Evolutionary conservation across 257 asterid species (phyloP).

Genomic region (Pogostemon cablin): DNA sequence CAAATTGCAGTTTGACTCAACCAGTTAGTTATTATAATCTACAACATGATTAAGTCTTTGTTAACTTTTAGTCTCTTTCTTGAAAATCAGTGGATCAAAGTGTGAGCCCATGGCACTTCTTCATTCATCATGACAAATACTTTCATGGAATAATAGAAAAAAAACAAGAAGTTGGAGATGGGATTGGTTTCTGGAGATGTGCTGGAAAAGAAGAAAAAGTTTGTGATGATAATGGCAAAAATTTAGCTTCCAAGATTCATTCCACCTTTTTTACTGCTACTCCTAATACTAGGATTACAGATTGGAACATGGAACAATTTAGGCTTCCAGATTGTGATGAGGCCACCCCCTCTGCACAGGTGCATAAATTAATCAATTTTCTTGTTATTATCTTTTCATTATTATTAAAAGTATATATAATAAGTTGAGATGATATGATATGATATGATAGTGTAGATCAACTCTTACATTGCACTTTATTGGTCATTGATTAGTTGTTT

Average conservation of each 20-base stretch:
- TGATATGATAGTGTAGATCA: too few species aligned
- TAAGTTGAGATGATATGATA: too few species aligned
- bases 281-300: neutral
- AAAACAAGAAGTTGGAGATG: neutral
- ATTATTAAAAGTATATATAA: too few species aligned
- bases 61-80: neutral
- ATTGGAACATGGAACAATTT: conserved; percentile 24
- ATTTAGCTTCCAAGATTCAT: conserved; percentile 8
- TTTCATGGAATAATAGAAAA: conserved; percentile 3
- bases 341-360: neutral
- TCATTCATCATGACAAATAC: neutral
- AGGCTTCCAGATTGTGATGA: neutral
- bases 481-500: too few species aligned
- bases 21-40: too few species aligned
- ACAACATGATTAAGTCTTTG: neutral
- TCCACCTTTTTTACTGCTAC: neutral
- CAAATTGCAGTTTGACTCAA: too few species aligned
- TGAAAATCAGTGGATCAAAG: neutral
- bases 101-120: neutral
- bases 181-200: conserved; percentile 14
- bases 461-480: too few species aligned
- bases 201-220: conserved; percentile 14
- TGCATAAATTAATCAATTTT: neutral
- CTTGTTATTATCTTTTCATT: neutral
- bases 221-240: neutral